phyloP scores from a whole-genome alignment of 768 basidiomycete genomes.

The Melanogaster broomeanus region DNA sequence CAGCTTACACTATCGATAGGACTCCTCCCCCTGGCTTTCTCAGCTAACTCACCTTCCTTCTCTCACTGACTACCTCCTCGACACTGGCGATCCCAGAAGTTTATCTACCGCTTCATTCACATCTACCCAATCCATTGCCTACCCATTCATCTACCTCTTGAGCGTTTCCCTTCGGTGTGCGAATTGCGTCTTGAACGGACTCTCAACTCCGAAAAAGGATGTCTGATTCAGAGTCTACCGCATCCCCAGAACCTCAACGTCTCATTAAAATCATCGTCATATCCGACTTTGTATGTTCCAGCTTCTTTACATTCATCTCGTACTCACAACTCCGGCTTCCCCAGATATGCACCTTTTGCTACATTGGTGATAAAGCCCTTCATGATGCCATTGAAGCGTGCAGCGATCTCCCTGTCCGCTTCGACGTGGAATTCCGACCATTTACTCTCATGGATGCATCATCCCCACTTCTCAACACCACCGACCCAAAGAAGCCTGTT shows the following conservation, averaged over 20 bases:
- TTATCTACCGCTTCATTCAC: neutral
- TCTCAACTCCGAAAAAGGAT: constrained; percentile 7
- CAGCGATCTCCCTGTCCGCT: constrained; percentile 31
- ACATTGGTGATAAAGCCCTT: constrained; percentile 40
- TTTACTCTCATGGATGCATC: constrained; percentile 30
- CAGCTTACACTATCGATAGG: no score
- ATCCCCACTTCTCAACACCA: constrained; percentile 10
- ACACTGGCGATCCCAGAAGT: neutral
- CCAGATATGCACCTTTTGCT: constrained; percentile 39
- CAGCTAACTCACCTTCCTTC: no score
- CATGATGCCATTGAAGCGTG: constrained; percentile 38
- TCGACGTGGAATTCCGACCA: constrained; percentile 39
- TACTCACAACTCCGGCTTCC: constrained; percentile 8
- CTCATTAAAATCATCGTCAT: constrained; percentile 34
- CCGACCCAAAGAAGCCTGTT: constrained; percentile 19
- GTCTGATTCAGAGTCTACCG: constrained; percentile 14
- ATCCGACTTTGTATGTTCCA: constrained; percentile 34
- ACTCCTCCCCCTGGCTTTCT: no score
- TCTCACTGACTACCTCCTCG: no score
- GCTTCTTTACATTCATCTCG: neutral
- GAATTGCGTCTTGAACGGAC: neutral
- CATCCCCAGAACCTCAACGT: constrained; percentile 17
- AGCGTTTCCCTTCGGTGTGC: no score
- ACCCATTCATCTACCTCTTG: neutral
- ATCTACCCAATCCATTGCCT: neutral